A percentile compares a stretch with the other conserved stretches of the same genome.
phyloP scores from a whole-genome alignment of 1,284 basidiomycete genomes.

The Sanghuangporus baumii region DNA sequence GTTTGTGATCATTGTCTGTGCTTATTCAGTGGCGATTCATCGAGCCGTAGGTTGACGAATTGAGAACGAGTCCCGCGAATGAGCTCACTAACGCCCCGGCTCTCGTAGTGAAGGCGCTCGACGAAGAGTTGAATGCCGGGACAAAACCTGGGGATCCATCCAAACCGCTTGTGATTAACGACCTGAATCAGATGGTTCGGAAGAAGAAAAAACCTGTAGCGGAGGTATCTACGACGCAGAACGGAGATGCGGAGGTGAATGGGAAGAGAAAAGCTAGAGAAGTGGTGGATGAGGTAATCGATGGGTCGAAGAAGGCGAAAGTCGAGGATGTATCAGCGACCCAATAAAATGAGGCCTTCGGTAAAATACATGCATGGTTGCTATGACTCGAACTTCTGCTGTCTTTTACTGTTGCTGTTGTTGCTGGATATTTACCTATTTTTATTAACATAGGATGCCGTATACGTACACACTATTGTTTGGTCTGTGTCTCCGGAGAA shows the following conservation, averaged over 20 bases:
- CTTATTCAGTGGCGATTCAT: background rate
- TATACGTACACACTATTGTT: background rate
- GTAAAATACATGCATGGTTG: background rate
- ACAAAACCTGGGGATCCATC: conserved; percentile 23
- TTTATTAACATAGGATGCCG: conserved; percentile 4
- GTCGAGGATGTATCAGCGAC: conserved; percentile 34
- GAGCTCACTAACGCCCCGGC: conserved; percentile 52
- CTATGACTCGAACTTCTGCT: background rate
- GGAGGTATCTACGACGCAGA: conserved; percentile 24
- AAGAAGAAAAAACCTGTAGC: conserved; percentile 66
- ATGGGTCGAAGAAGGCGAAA: conserved; percentile 62
- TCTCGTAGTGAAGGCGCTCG: conserved; percentile 61
- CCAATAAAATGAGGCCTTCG: background rate
- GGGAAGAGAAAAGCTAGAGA: conserved; percentile 69
- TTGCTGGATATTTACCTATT: conserved; percentile 4
- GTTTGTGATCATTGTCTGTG: conserved; percentile 31
- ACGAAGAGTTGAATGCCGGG: conserved; percentile 53
- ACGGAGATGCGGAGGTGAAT: conserved; percentile 20
- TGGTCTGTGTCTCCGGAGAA: background rate
- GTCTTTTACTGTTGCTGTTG: background rate
- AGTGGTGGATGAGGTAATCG: conserved; percentile 31
- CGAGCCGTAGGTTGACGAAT: conserved; percentile 67
- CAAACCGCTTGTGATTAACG: conserved; percentile 52
- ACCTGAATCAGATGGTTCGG: conserved; percentile 76
- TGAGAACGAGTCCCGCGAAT: conserved; percentile 72